phyloP scores from a whole-genome alignment of 2,329 filamentous ascomycete species.

The Tolypocladium inflatum region DNA sequence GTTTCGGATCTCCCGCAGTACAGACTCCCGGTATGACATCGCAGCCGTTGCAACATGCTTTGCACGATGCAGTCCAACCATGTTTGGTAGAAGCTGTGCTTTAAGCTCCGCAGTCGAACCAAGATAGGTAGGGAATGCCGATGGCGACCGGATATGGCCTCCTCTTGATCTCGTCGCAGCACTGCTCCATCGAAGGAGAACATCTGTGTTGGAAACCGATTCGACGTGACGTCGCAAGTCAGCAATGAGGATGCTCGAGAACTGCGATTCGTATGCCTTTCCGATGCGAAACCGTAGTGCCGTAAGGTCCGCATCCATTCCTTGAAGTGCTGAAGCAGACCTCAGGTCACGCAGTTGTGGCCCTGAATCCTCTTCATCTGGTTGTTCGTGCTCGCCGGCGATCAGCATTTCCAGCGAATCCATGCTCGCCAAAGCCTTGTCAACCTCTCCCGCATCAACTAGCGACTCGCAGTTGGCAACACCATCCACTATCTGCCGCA shows the following conservation, averaged over 20 bases:
- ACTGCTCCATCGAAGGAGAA: constrained; percentile 76
- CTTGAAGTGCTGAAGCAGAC: constrained; percentile 67
- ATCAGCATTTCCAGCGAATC: constrained; percentile 73
- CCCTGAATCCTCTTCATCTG: constrained; percentile 16
- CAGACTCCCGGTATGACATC: constrained; percentile 72
- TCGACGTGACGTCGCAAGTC: constrained; percentile 78
- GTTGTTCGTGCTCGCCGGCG: constrained; percentile 52
- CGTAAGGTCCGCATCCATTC: constrained; percentile 67
- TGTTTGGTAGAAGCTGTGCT: constrained; percentile 55
- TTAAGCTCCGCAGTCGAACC: constrained; percentile 62
- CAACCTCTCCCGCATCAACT: constrained; percentile 75
- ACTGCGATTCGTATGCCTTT: constrained; percentile 74
- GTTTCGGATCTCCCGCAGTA: constrained; percentile 76
- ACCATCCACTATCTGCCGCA: constrained; percentile 67
- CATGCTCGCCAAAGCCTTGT: constrained; percentile 69
- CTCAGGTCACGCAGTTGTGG: constrained; percentile 57
- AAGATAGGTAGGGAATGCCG: constrained; percentile 70
- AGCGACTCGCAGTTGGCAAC: constrained; percentile 69
- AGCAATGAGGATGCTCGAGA: constrained; percentile 65
- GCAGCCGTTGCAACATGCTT: constrained; percentile 73
- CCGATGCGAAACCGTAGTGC: constrained; percentile 74
- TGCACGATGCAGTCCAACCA: constrained; percentile 73
- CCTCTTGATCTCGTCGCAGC: constrained; percentile 66
- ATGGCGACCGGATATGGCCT: constrained; percentile 54
- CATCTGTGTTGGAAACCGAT: constrained; percentile 59